Conservation (phyloP, 2,329 filamentous ascomycete genomes). For the Aspergillus chevalieri region DNA sequence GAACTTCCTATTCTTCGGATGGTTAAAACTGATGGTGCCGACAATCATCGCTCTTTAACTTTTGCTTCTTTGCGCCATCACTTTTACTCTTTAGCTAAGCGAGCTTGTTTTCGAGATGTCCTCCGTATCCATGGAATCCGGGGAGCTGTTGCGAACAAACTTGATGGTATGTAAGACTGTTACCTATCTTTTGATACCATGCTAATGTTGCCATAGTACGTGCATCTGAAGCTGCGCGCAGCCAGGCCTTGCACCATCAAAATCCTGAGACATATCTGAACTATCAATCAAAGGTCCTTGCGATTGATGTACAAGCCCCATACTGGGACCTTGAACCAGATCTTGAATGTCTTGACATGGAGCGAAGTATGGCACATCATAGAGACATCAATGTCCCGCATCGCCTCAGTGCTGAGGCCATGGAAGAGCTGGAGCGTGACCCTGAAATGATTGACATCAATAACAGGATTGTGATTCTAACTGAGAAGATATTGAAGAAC, state of each 20-base stretch:
- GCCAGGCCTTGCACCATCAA: background rate
- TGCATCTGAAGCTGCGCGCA: background rate
- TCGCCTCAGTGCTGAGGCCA: background rate
- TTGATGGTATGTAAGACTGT: slow-evolving; percentile 7
- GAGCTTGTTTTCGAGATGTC: slow-evolving; percentile 7
- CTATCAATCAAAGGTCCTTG: background rate
- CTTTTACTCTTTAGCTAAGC: slow-evolving; percentile 2
- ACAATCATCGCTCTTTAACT: slow-evolving; percentile 3
- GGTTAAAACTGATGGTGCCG: slow-evolving; percentile 7
- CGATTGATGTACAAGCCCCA: background rate
- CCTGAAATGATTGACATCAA: background rate
- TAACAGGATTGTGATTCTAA: background rate
- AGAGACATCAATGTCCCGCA: background rate
- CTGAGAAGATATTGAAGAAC: background rate
- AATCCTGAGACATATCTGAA: background rate
- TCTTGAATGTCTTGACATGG: background rate
- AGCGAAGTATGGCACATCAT: background rate
- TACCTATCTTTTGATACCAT: background rate
- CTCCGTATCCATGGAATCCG: slow-evolving; percentile 11
- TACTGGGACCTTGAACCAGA: background rate
- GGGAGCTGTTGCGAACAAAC: slow-evolving; percentile 6
- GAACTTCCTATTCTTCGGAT: slow-evolving; percentile 11
- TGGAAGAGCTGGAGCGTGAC: background rate
- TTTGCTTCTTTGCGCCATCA: slow-evolving; percentile 11
- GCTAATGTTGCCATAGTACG: background rate